These are phyloP conservation scores for Phytopythium ostracodes DNA, from an alignment of 352 stramenopile genomes.

Conservation along the genomic window DNA sequence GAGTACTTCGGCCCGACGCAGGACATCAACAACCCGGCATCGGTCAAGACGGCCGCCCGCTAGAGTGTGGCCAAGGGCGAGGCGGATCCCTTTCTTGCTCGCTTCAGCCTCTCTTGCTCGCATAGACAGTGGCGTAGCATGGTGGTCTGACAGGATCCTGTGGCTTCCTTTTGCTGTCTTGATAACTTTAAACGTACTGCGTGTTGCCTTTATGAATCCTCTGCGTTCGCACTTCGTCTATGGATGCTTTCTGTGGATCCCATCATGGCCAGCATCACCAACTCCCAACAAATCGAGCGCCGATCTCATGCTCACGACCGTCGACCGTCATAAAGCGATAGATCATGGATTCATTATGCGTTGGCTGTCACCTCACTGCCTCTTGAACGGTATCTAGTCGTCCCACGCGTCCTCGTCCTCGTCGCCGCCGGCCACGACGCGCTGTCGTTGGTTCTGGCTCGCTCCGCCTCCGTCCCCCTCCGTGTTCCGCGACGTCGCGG, in stretches of 20 bases:
- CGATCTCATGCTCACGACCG: too few species aligned
- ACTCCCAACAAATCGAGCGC: too few species aligned
- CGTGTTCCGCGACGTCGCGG: conserved; percentile 25
- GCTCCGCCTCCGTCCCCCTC: conserved; percentile 1
- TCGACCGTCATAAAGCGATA: neutral
- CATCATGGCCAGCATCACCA: too few species aligned
- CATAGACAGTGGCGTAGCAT: neutral
- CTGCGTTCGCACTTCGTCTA: neutral
- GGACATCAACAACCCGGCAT: conserved; percentile 20
- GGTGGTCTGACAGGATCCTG: too few species aligned
- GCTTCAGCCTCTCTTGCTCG: neutral
- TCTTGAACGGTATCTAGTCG: neutral
- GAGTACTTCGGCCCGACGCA: conserved; percentile 63
- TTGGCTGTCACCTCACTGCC: neutral
- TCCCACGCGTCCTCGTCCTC: conserved; percentile 1
- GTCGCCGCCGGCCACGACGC: neutral
- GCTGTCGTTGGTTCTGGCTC: conserved; percentile 8
- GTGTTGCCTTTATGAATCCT: neutral
- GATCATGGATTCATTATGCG: neutral
- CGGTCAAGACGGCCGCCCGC: conserved; percentile 2
- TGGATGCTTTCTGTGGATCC: too few species aligned
- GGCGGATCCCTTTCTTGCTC: neutral
- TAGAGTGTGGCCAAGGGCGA: neutral
- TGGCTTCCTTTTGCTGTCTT: neutral
- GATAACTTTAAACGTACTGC: neutral